Evolutionary conservation across 139 green algal genomes (phyloP).

Genomic region (Chlorella sp.): DNA sequence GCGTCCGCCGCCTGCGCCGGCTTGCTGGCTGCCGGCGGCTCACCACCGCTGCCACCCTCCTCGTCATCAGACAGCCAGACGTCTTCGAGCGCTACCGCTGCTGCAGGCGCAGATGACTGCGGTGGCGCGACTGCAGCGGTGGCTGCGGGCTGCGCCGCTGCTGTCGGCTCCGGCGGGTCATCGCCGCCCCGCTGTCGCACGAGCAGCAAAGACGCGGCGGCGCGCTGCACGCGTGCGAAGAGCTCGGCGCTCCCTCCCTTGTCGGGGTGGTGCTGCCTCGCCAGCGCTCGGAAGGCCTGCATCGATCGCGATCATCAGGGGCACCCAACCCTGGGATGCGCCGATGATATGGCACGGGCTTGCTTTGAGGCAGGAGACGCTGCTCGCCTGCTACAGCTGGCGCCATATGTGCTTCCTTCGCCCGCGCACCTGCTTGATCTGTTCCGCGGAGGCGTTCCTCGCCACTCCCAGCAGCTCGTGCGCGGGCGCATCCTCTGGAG

Average conservation of each 20-base stretch:
- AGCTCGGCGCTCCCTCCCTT: not conserved
- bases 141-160: not conserved
- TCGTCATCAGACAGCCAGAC: not conserved
- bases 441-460: no score
- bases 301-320: not conserved
- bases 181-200: not conserved
- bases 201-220: not conserved
- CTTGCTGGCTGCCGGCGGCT: not conserved
- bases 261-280: not conserved
- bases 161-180: not conserved
- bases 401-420: no score
- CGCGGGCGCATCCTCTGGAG: no score
- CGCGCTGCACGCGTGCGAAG: not conserved
- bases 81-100: not conserved
- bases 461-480: no score
- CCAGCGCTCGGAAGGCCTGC: not conserved
- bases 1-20: not conserved
- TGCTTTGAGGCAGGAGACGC: no score
- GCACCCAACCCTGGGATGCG: not conserved
- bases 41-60: not conserved
- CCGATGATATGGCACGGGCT: no score
- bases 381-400: no score
- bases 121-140: not conserved
- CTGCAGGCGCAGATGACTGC: not conserved
- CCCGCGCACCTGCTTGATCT: no score